Conservation (phyloP, 768 basidiomycete species). For the Gelatoporia subvermispora region DNA sequence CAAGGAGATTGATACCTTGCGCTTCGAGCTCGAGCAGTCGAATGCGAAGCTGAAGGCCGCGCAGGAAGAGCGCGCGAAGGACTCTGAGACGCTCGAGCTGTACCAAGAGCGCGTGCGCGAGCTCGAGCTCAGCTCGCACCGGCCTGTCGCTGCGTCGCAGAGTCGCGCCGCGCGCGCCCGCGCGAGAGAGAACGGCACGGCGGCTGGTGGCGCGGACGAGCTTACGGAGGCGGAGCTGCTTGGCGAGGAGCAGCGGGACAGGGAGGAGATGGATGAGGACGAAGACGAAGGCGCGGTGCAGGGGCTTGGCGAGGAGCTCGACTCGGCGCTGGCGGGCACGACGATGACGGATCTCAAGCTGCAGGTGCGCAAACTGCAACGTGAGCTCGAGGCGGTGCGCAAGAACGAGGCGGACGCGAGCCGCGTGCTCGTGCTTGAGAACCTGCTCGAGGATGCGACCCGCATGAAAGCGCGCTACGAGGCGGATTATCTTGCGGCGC, state of each 20-base stretch:
- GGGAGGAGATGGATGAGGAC: slow-evolving; percentile 29
- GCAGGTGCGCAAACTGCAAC: slow-evolving; percentile 72
- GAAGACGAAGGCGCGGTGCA: slow-evolving; percentile 46
- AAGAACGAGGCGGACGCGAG: slow-evolving; percentile 76
- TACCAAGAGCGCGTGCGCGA: slow-evolving; percentile 91
- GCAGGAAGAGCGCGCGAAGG: slow-evolving; percentile 65
- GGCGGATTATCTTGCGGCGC: slow-evolving; percentile 77
- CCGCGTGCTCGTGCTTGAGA: slow-evolving; percentile 81
- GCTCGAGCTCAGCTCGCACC: slow-evolving; percentile 66
- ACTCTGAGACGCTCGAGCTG: slow-evolving; percentile 80
- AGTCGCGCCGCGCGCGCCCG: slow-evolving; percentile 3
- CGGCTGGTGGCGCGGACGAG: slow-evolving; percentile 16
- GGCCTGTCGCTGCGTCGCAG: slow-evolving; percentile 33
- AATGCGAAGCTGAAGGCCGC: slow-evolving; percentile 64
- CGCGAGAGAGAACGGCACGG: slow-evolving; percentile 1
- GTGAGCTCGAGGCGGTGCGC: slow-evolving; percentile 72
- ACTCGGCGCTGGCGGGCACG: slow-evolving; percentile 76
- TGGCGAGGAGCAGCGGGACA: slow-evolving; percentile 27
- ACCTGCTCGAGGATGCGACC: slow-evolving; percentile 86
- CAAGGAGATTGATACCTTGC: slow-evolving; percentile 68
- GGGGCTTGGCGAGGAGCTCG: slow-evolving; percentile 81
- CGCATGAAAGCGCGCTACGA: slow-evolving; percentile 89
- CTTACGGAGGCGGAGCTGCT: slow-evolving; percentile 45
- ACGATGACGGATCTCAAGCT: slow-evolving; percentile 92
- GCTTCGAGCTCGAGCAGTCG: slow-evolving; percentile 74